A percentile compares a stretch with the other conserved stretches of the same genome.
These are phyloP conservation scores for Coprinopsis marcescibilis DNA, from an alignment of 768 basidiomycete genomes.

Conservation along the genomic window DNA sequence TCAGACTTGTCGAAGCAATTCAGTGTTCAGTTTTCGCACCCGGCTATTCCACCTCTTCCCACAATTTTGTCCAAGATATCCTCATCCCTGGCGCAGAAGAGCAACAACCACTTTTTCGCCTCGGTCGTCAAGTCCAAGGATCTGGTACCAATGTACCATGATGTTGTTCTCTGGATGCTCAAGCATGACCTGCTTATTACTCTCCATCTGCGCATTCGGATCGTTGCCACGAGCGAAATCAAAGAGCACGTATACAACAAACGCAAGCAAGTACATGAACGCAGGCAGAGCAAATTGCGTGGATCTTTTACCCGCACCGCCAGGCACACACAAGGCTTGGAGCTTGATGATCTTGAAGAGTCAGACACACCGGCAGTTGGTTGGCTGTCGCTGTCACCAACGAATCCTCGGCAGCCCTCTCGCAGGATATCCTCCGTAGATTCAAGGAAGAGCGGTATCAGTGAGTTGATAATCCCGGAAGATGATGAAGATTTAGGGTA, in stretches of 20 bases:
- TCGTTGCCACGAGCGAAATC: constrained; percentile 71
- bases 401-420: neutral
- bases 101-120: constrained; percentile 73
- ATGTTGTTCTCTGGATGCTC: constrained; percentile 88
- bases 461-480: constrained; percentile 33
- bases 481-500: constrained; percentile 17
- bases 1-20: constrained; percentile 56
- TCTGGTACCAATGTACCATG: constrained; percentile 62
- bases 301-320: constrained; percentile 9
- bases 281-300: constrained; percentile 16
- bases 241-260: constrained; percentile 61
- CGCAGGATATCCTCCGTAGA: constrained; percentile 39
- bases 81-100: constrained; percentile 54
- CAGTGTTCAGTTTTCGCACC: constrained; percentile 49
- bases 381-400: neutral
- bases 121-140: constrained; percentile 69
- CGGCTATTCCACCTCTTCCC: constrained; percentile 64
- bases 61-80: constrained; percentile 73
- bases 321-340: constrained; percentile 2
- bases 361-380: constrained; percentile 16
- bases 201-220: constrained; percentile 78
- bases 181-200: constrained; percentile 81
- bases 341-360: neutral
- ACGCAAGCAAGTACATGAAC: constrained; percentile 32
- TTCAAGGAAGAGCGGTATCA: constrained; percentile 34